A percentile compares a stretch with the other conserved stretches of the same genome.
These are phyloP conservation scores for Malassezia cuniculi DNA, from an alignment of 1,284 basidiomycete species.

Conservation along the genomic window DNA sequence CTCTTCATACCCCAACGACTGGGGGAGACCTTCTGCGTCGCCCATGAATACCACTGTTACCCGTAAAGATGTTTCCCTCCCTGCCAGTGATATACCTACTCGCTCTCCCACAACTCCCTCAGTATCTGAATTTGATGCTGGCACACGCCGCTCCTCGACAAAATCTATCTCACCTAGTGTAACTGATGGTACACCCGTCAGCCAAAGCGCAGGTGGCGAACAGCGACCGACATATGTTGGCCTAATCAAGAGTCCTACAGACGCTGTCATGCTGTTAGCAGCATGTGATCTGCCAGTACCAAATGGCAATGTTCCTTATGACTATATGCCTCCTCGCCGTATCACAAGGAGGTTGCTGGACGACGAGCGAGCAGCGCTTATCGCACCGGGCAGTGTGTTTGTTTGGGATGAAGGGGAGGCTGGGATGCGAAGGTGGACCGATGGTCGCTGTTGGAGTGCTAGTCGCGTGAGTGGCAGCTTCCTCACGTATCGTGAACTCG, in stretches of 20 bases:
- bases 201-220: no score
- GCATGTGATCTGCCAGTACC: slow-evolving; percentile 32
- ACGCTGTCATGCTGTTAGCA: slow-evolving; percentile 39
- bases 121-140: no score
- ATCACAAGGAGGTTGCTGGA: slow-evolving; percentile 37
- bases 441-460: slow-evolving; percentile 49
- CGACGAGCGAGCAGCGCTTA: slow-evolving; percentile 33
- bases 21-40: no score
- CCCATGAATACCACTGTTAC: no score
- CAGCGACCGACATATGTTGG: slow-evolving; percentile 39
- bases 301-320: slow-evolving; percentile 7
- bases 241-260: slow-evolving; percentile 38
- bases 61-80: no score
- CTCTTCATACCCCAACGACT: no score
- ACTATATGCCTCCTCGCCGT: slow-evolving; percentile 26
- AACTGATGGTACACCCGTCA: no score
- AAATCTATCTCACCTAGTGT: no score
- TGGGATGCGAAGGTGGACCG: slow-evolving; percentile 50
- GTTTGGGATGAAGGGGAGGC: slow-evolving; percentile 44
- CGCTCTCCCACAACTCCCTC: no score
- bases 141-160: no score
- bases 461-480: slow-evolving; percentile 49
- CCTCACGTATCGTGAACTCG: slow-evolving; percentile 47
- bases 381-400: slow-evolving; percentile 38
- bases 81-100: no score